Evolutionary conservation across 2,329 filamentous ascomycete genomes (phyloP).

Genomic region (Exophiala viscosa): DNA sequence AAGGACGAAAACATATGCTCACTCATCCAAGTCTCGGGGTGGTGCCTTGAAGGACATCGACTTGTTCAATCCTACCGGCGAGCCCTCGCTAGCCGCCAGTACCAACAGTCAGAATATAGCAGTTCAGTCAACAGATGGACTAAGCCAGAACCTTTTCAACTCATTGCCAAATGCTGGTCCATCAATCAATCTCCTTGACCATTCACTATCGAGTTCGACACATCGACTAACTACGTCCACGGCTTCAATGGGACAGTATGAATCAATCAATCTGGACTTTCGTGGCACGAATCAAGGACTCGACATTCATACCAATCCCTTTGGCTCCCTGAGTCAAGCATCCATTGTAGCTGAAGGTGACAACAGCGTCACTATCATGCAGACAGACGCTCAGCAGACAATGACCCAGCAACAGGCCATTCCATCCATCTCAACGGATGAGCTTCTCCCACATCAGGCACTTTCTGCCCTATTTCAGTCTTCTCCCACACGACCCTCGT

Average conservation of each 20-base stretch:
- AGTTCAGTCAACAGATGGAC: too few species aligned
- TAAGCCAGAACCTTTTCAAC: too few species aligned
- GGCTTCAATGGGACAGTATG: conserved; percentile 27
- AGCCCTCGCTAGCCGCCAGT: neutral
- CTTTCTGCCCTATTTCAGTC: neutral
- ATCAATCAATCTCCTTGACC: conserved; percentile 6
- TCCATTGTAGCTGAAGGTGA: conserved; percentile 1
- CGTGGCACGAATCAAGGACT: conserved; percentile 17
- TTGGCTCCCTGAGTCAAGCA: conserved; percentile 24
- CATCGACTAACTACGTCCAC: conserved; percentile 18
- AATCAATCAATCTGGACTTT: conserved; percentile 26
- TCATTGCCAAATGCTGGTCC: neutral
- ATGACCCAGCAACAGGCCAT: conserved; percentile 1
- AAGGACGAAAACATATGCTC: conserved; percentile 19
- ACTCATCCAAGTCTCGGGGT: conserved; percentile 9
- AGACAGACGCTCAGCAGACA: neutral
- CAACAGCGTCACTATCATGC: neutral
- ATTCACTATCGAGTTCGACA: conserved; percentile 6
- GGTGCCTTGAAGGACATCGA: conserved; percentile 4
- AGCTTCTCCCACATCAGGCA: neutral
- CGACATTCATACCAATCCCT: conserved; percentile 25
- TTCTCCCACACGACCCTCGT: neutral
- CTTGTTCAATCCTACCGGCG: neutral
- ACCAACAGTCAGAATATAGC: neutral
- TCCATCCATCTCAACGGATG: neutral